Conservation (phyloP, 345 rosid species). For the Lepidium sativum region DNA sequence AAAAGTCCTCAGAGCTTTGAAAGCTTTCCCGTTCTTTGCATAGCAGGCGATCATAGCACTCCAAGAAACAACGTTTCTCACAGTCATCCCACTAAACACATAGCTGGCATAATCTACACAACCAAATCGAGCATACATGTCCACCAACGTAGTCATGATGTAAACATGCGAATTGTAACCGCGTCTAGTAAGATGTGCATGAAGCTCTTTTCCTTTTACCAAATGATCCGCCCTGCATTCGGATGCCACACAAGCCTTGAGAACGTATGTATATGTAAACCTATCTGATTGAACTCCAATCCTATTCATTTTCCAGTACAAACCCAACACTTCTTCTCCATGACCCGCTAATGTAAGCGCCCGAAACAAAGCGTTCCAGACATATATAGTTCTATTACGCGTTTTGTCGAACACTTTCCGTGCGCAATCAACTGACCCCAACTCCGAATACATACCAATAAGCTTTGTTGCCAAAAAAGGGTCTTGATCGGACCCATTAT, state of each 20-base stretch:
- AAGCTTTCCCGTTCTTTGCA: constrained; percentile 54
- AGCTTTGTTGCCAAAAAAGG: constrained; percentile 94
- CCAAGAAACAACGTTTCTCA: constrained; percentile 81
- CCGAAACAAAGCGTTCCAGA: constrained; percentile 78
- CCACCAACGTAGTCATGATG: constrained; percentile 79
- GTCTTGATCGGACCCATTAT: constrained; percentile 78
- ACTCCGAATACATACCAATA: constrained; percentile 49
- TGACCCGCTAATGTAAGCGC: constrained; percentile 66
- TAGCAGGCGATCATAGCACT: constrained; percentile 85
- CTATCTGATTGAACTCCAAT: constrained; percentile 54
- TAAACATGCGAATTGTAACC: constrained; percentile 58
- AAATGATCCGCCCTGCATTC: constrained; percentile 31
- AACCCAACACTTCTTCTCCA: constrained; percentile 65
- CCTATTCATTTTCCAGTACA: constrained; percentile 60
- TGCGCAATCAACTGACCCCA: constrained; percentile 48
- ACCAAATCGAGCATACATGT: constrained; percentile 80
- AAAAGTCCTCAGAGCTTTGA: constrained; percentile 62
- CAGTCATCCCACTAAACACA: constrained; percentile 53
- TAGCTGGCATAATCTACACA: constrained; percentile 43
- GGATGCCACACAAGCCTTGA: constrained; percentile 78
- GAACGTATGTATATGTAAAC: constrained; percentile 74
- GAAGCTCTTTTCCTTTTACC: constrained; percentile 71
- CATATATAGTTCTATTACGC: constrained; percentile 62
- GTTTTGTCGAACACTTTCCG: constrained; percentile 82
- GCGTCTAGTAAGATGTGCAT: constrained; percentile 53